Conservation (phyloP, 139 green algal species). For the Chlamydomonas applanata region DNA sequence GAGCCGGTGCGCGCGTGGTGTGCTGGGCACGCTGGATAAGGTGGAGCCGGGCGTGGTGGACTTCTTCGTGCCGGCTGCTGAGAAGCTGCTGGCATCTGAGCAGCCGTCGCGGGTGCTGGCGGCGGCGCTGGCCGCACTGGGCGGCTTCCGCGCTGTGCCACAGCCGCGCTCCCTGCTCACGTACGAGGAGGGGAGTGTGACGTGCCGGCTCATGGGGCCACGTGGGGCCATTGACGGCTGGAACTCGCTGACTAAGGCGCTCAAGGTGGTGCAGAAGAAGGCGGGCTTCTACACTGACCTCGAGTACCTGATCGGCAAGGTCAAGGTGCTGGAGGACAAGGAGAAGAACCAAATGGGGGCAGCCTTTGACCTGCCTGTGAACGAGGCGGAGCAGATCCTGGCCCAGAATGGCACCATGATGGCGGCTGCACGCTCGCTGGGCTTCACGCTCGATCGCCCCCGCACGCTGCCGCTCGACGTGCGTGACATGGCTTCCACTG, state of each 20-base stretch:
- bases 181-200: slow-evolving; percentile 70
- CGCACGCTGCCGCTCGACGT: slow-evolving; percentile 42
- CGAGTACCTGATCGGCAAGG: slow-evolving; percentile 20
- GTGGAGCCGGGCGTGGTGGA: slow-evolving; percentile 69
- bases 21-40: slow-evolving; percentile 67
- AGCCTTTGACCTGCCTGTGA: slow-evolving; percentile 82
- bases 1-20: slow-evolving; percentile 35
- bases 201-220: slow-evolving; percentile 58
- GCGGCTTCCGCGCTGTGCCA: slow-evolving; percentile 71
- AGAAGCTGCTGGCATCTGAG: slow-evolving; percentile 61
- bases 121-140: slow-evolving; percentile 85
- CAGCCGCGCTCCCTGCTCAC: slow-evolving; percentile 70
- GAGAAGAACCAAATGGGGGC: slow-evolving; percentile 38
- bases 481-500: slow-evolving; percentile 12
- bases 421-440: slow-evolving; percentile 1
- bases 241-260: slow-evolving; percentile 4
- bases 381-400: slow-evolving; percentile 12
- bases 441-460: slow-evolving; percentile 35
- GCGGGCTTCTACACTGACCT: background rate
- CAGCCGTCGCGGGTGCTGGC: slow-evolving; percentile 65
- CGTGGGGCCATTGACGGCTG: slow-evolving; percentile 25
- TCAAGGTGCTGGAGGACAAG: slow-evolving; percentile 9
- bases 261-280: slow-evolving; percentile 11
- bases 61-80: slow-evolving; percentile 82
- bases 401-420: background rate